Percentiles rank a stretch among this genome's conserved stretches.
phyloP scores from a whole-genome alignment of 2,329 filamentous ascomycete genomes.

The Neoarthrinium moseri region DNA sequence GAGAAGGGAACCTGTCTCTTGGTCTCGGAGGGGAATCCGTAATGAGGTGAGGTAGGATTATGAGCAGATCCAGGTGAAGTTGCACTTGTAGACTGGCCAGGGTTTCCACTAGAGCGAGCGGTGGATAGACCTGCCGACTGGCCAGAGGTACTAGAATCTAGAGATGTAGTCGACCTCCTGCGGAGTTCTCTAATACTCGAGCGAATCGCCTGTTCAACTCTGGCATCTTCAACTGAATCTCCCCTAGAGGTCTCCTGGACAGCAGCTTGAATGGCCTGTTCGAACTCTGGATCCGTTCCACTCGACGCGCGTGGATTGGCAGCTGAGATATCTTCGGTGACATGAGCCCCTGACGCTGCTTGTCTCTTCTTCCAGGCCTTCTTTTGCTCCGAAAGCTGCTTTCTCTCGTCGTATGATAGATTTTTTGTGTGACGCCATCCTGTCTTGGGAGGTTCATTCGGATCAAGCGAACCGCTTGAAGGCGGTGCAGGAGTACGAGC shows the following conservation, averaged over 20 bases:
- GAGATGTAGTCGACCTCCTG: constrained; percentile 19
- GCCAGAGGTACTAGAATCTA: constrained; percentile 7
- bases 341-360: constrained; percentile 16
- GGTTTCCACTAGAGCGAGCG: too few species aligned
- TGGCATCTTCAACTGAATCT: constrained; percentile 65
- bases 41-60: constrained; percentile 4
- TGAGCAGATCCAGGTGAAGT: background rate
- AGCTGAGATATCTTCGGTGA: constrained; percentile 17
- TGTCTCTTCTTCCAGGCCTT: constrained; percentile 39
- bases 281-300: constrained; percentile 59
- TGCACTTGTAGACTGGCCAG: too few species aligned
- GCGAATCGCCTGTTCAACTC: constrained; percentile 71
- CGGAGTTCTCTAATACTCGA: constrained; percentile 63
- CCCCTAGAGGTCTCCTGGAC: constrained; percentile 70
- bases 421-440: constrained; percentile 50
- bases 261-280: constrained; percentile 68
- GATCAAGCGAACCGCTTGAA: constrained; percentile 13
- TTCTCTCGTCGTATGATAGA: constrained; percentile 49
- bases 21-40: constrained; percentile 20
- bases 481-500: constrained; percentile 14
- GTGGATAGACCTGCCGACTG: background rate
- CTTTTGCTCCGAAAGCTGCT: constrained; percentile 47
- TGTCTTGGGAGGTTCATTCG: constrained; percentile 31
- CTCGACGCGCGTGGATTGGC: constrained; percentile 14
- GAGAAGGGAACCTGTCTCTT: constrained; percentile 18